phyloP scores from a whole-genome alignment of 495 filamentous ascomycete genomes.

The Penicilliopsis zonata region DNA sequence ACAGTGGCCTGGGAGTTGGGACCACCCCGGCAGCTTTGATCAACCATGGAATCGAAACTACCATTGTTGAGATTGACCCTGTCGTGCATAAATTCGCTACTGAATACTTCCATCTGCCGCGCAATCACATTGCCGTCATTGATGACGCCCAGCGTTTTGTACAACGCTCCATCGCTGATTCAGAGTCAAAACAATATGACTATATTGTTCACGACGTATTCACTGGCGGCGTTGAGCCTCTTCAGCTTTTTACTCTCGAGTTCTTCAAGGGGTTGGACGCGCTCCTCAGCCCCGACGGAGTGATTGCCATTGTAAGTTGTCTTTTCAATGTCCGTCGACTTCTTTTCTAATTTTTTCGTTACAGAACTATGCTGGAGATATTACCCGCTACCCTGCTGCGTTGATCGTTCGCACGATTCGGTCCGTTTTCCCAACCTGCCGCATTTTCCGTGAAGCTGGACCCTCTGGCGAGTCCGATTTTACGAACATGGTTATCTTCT shows the following conservation, averaged over 20 bases:
- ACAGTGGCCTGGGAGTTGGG: constrained; percentile 80
- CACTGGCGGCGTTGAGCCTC: constrained; percentile 87
- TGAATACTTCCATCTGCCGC: constrained; percentile 70
- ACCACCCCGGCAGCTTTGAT: constrained; percentile 81
- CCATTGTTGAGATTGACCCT: constrained; percentile 88
- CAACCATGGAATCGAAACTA: constrained; percentile 79
- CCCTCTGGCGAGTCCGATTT: constrained; percentile 51
- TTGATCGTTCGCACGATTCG: constrained; percentile 63
- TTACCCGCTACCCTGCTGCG: constrained; percentile 56
- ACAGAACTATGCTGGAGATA: constrained; percentile 95
- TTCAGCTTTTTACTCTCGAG: constrained; percentile 74
- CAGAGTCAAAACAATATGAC: constrained; percentile 47
- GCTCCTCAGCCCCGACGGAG: constrained; percentile 65
- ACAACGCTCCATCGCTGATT: constrained; percentile 28
- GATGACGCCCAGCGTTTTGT: constrained; percentile 74
- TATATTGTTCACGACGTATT: constrained; percentile 99
- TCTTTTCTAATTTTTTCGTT: constrained; percentile 4
- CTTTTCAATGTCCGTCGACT: background rate
- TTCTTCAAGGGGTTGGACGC: constrained; percentile 57
- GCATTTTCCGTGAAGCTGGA: constrained; percentile 72
- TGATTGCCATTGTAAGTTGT: constrained; percentile 72
- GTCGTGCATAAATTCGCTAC: constrained; percentile 70
- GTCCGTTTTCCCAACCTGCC: constrained; percentile 64
- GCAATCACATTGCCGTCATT: constrained; percentile 68
- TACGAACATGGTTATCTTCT: constrained; percentile 75